Evolutionary conservation across 352 stramenopile genomes (phyloP), one percentile per base, ranked within the genome.

Genomic region (Globisporangium cylindrosporum): DNA sequence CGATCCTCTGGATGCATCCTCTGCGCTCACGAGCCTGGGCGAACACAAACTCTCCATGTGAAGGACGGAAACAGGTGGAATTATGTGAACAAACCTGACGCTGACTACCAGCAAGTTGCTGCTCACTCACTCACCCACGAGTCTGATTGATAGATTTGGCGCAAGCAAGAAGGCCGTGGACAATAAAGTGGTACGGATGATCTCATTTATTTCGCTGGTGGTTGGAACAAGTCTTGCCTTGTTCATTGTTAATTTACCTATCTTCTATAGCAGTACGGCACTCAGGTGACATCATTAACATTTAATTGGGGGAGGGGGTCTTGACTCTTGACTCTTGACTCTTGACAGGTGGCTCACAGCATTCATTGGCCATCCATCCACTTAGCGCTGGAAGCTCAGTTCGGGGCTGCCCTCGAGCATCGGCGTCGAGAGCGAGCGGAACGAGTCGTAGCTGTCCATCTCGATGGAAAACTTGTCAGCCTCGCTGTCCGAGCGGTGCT

Each of bases 341-440:
- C 29, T 36, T 58, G 53, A 12, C 20, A 43, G 54, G 27, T 3
- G 18, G 18, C 29, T 60, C 4, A 7, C 29, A 32, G 29, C 29
- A 32, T 32, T 32, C 29, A 32, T 32, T 32, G 29, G 29, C 29
- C 29, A 32, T 32, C 29, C 29, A 32, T 32, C 29, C 29, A 32
- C 29, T 32, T 62, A 68, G 25, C 64, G 64, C 64, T 70, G 38
- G 58, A 70, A 70, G 24, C 56, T 57, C 59, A 67, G 49, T 41
- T 63, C 51, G 24, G 66, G 59, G 10, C 59, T 71, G 59, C 53
- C 53, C 10, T 60, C 53, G 53, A 85, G 63, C 62, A 84, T 76
- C 9, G 76, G 78, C 66, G 78, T 86, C n/a, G 76, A 82, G 70
- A 86, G 79, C 57, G 70, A 79, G 57, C 74, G 80, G 72, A 81